Base-by-base conservation (phyloP, 2,329 filamentous ascomycete species). In the Exophiala xenobiotica region DNA sequence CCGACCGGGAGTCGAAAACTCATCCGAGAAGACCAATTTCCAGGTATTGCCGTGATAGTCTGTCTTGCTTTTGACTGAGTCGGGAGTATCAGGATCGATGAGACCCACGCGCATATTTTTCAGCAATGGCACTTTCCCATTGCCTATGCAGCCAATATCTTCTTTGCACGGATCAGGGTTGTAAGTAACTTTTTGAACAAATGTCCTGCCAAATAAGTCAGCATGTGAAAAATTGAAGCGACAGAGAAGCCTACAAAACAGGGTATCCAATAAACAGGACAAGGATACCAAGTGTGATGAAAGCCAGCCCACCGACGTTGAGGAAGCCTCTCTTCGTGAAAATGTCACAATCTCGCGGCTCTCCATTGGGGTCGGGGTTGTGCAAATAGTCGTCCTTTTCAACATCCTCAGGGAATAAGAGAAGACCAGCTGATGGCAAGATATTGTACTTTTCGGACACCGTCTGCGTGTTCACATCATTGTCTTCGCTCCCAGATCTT, bases 371-470 rank as follows among this genome's bases (percentile, higher is more conserved):
- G 61, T 85, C 83, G 0, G 85, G 85, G 61, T 87, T 87, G 64
- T 88, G 85, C 56, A 88, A 63, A 57, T 80, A 85, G 63, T 88
- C 85, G 64, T 88, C 85, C 62, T 86, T 86, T 65, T 88, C 85
- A 18, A 87, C 80, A 63, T 88, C 85, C 65, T 87, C 83, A 0
- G 85, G 85, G 60, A 84, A 88, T 16, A 88, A 69, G 33, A 88
- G 65, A 46, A 88, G 68, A 4, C 83, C 83, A 11, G 83, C 80
- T 2, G 82, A 84, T 1, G 85, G 84, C 65, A 81, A 74, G 46
- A 88, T 87, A 63, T 86, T 87, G 67, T 85, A 88, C 67, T 88
- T 88, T 63, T 87, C 82, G 12, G 82, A 82, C 2, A 88, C 85
- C 1, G 85, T 87, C 69, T 88, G 84, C 0, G 84, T 88, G 62